These are phyloP conservation scores for Tylopilus intermedius DNA, from an alignment of 768 basidiomycete species.

Conservation along the genomic window DNA sequence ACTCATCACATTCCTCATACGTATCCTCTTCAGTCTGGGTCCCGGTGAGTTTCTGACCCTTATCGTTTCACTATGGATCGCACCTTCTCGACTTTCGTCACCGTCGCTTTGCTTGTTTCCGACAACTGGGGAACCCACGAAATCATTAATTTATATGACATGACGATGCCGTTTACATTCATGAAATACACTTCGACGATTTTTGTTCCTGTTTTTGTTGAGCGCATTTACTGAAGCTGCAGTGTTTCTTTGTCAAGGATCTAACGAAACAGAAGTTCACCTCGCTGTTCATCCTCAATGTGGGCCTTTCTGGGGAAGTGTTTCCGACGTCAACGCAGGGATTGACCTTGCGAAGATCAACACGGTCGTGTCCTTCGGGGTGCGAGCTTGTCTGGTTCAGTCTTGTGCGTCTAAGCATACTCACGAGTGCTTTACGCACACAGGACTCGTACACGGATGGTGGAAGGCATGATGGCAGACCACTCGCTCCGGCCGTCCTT, in stretches of 20 bases:
- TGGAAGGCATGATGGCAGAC: constrained; percentile 42
- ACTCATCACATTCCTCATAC: constrained; percentile 7
- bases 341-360: constrained; percentile 33
- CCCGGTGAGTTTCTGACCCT: constrained; percentile 10
- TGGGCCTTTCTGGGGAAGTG: constrained; percentile 35
- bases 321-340: constrained; percentile 48
- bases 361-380: constrained; percentile 52
- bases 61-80: background rate
- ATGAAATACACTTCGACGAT: background rate
- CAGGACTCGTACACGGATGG: constrained; percentile 52
- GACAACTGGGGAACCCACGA: background rate
- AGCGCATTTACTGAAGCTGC: constrained; percentile 9
- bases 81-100: background rate
- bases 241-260: constrained; percentile 7
- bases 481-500: constrained; percentile 38
- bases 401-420: background rate
- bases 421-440: background rate
- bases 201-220: constrained; percentile 10
- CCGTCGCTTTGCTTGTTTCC: background rate
- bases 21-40: background rate
- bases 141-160: background rate
- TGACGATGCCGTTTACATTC: background rate
- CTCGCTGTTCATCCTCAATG: constrained; percentile 46
- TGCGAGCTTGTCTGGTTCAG: constrained; percentile 17
- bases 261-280: constrained; percentile 25